Conservation (phyloP, 306 rosid genomes). For the Albizia julibrissin region DNA sequence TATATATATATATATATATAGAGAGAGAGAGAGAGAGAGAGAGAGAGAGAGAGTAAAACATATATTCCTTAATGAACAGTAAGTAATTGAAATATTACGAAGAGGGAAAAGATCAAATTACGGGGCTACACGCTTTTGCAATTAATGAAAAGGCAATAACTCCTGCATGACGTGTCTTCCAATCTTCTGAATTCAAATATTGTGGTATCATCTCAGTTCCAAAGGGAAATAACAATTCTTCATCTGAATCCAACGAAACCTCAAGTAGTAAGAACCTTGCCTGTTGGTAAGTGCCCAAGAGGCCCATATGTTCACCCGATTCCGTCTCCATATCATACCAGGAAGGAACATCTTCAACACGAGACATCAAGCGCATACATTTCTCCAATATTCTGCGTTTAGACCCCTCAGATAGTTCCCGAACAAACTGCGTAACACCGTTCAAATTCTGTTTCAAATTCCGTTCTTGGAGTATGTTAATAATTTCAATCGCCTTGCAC, state of each 20-base stretch:
- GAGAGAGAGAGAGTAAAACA: neutral
- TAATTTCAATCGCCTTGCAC: neutral
- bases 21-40: too few species aligned
- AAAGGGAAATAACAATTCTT: neutral
- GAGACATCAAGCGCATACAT: constrained; percentile 14
- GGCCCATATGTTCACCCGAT: neutral
- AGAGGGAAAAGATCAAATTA: neutral
- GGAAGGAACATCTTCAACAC: constrained; percentile 2
- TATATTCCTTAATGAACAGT: neutral
- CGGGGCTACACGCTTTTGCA: neutral
- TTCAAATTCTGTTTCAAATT: too few species aligned
- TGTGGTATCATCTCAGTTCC: neutral
- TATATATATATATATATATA: too few species aligned
- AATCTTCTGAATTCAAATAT: neutral
- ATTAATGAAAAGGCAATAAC: neutral
- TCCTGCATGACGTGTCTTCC: constrained; percentile 32
- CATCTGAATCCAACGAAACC: neutral
- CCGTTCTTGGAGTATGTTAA: neutral
- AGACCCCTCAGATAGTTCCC: neutral
- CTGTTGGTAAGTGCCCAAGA: neutral
- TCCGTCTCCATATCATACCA: constrained; percentile 7
- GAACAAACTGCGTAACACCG: too few species aligned
- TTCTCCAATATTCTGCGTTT: neutral
- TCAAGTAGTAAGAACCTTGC: constrained; percentile 20
- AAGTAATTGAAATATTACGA: neutral